Evolutionary conservation across 257 asterid species (phyloP).

Genomic region (Solanum verrucosum): DNA sequence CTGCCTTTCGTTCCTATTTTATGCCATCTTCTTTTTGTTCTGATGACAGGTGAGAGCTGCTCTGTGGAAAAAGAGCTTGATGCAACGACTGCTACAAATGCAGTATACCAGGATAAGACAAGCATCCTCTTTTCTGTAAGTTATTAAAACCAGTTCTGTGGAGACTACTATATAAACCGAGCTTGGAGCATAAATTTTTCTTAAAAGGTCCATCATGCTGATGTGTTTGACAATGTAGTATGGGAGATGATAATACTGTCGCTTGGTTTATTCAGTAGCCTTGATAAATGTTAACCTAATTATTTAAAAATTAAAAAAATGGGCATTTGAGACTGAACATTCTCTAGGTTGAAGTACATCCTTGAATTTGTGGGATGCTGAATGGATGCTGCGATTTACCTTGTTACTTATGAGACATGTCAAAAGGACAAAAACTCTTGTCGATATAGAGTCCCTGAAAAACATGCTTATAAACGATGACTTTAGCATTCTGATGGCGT

Average conservation of each 20-base stretch:
- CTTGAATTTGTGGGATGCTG: background rate
- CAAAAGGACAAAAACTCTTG: background rate
- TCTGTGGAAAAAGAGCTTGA: slow-evolving; percentile 95
- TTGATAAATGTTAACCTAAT: background rate
- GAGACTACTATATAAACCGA: background rate
- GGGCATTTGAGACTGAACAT: background rate
- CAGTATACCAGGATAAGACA: slow-evolving; percentile 98
- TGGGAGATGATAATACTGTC: background rate
- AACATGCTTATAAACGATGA: background rate
- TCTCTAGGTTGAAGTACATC: background rate
- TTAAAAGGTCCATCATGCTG: background rate
- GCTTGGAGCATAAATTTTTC: background rate
- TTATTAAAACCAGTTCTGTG: slow-evolving; percentile 12
- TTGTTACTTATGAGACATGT: background rate
- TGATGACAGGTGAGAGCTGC: slow-evolving; percentile 83
- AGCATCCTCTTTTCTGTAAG: slow-evolving; percentile 94
- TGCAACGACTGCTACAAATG: slow-evolving; percentile 60
- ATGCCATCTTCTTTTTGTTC: background rate
- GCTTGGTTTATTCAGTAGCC: background rate
- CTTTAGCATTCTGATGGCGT: background rate
- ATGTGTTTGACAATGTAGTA: background rate
- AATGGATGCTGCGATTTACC: background rate
- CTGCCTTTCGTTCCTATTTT: background rate
- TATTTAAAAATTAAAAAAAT: background rate
- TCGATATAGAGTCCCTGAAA: background rate